Conservation (phyloP, 768 basidiomycete species). For the Serendipita sp. region DNA sequence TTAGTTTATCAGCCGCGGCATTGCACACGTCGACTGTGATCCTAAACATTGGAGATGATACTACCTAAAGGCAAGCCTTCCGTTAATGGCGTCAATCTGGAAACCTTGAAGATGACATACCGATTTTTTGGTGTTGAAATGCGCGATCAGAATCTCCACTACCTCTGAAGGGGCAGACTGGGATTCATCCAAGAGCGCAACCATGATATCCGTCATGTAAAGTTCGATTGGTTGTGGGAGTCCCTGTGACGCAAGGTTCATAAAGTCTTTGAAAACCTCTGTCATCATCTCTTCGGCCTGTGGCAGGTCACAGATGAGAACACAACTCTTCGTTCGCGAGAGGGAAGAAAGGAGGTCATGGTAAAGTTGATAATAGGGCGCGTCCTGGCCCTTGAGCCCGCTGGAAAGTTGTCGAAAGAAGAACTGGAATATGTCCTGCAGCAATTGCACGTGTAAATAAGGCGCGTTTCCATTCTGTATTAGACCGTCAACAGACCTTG, state of each 20-base stretch:
- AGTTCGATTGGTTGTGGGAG: slow-evolving; percentile 69
- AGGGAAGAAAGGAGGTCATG: slow-evolving; percentile 89
- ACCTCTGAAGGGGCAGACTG: slow-evolving; percentile 61
- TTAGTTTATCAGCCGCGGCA: slow-evolving; percentile 66
- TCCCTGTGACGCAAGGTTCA: slow-evolving; percentile 55
- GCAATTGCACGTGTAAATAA: neutral
- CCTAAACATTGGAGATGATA: slow-evolving; percentile 62
- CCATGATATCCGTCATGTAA: slow-evolving; percentile 77
- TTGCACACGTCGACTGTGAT: slow-evolving; percentile 80
- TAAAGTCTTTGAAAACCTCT: slow-evolving; percentile 72
- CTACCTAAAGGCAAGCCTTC: slow-evolving; percentile 26
- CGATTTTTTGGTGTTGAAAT: slow-evolving; percentile 61
- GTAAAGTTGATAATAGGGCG: slow-evolving; percentile 82
- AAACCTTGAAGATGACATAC: slow-evolving; percentile 26
- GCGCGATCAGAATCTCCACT: slow-evolving; percentile 64
- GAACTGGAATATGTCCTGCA: slow-evolving; percentile 89
- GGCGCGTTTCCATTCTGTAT: neutral
- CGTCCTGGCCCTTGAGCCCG: slow-evolving; percentile 59
- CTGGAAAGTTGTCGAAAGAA: slow-evolving; percentile 73
- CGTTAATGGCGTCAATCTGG: neutral
- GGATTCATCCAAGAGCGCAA: slow-evolving; percentile 78
- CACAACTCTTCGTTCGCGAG: slow-evolving; percentile 86
- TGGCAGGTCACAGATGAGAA: slow-evolving; percentile 83
- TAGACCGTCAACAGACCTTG: slow-evolving; percentile 18
- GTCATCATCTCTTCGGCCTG: slow-evolving; percentile 69